Evolutionary conservation across 2,329 filamentous ascomycete genomes (phyloP), one percentile per base, ranked within the genome.

Genomic region (Calonectria fujianensis): DNA sequence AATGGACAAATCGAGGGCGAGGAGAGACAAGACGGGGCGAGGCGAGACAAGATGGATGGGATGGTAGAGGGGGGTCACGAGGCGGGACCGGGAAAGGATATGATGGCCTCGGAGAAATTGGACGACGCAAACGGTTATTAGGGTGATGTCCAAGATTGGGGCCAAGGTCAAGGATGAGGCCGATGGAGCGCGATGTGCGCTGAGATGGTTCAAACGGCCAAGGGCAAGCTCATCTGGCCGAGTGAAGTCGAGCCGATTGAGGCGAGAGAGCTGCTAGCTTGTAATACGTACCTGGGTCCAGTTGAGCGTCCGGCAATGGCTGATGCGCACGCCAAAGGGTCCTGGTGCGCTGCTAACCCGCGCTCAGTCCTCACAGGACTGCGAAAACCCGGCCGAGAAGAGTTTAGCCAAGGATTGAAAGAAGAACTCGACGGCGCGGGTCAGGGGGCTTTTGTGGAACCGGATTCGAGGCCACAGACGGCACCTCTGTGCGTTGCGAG

Each of bases 1-100:
- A 70, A 80, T 73, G 66, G 76, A 76, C 68, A 61, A 63, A 59
- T 68, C 54, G 32, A 73, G 71, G 35, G 50, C 57, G 35, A 48
- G 52, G 27, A 51, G 45, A 73, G 32, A 64, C 70, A 69, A 64
- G 45, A 69, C 61, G 61, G 61, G 57, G 57, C 57, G 57, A 63
- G 57, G 57, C 64, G 50, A 37, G 51, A 35, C 31, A 69, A 50
- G 51, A 41, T 63, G 57, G 35, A 27, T 14, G n/a, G 45, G 45
- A 48, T 24, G 45, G 45, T 48, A 35, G 57, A 27, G 52, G 35
- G 48, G 52, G 39, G 45, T 51, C 57, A 70, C 32, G 68, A 29
- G 57, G 57, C 57, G 32, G 32, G 20, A 50, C 64, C 68, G 68
- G 45, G 68, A 63, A 63, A 35, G 41, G 45, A 29, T 32, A 57